Evolutionary conservation across 2,329 filamentous ascomycete species (phyloP).

Genomic region (Phoma sp.): DNA sequence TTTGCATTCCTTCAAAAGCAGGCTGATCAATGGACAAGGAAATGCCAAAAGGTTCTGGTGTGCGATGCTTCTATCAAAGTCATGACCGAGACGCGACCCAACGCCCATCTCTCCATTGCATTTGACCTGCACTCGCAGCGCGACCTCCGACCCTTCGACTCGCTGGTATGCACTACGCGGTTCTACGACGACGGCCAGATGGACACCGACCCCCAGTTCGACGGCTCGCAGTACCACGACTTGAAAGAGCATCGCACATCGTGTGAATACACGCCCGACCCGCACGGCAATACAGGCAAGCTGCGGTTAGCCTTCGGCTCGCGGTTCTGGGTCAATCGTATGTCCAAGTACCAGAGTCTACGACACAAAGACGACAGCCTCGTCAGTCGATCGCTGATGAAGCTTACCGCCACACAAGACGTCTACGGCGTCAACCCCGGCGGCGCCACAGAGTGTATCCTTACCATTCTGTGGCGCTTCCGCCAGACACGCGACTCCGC

Average conservation of each 20-base stretch:
- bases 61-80: constrained; percentile 52
- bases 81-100: constrained; percentile 46
- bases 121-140: constrained; percentile 44
- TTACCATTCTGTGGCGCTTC: constrained; percentile 50
- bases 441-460: constrained; percentile 33
- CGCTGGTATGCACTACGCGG: constrained; percentile 41
- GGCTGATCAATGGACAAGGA: constrained; percentile 28
- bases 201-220: constrained; percentile 30
- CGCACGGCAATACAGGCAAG: constrained; percentile 23
- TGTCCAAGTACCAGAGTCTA: constrained; percentile 36
- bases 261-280: constrained; percentile 28
- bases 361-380: constrained; percentile 29
- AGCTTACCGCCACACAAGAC: constrained; percentile 52
- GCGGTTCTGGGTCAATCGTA: constrained; percentile 51
- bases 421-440: constrained; percentile 44
- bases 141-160: constrained; percentile 36
- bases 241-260: constrained; percentile 30
- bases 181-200: constrained; percentile 42
- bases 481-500: constrained; percentile 34
- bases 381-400: constrained; percentile 41
- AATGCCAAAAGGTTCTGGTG: constrained; percentile 45
- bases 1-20: constrained; percentile 32
- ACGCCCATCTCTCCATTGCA: constrained; percentile 40
- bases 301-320: constrained; percentile 50
- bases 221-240: constrained; percentile 25